These are phyloP conservation scores for Yamadazyma scolyti DNA, from an alignment of 805 yeast genomes.

Conservation along the genomic window DNA sequence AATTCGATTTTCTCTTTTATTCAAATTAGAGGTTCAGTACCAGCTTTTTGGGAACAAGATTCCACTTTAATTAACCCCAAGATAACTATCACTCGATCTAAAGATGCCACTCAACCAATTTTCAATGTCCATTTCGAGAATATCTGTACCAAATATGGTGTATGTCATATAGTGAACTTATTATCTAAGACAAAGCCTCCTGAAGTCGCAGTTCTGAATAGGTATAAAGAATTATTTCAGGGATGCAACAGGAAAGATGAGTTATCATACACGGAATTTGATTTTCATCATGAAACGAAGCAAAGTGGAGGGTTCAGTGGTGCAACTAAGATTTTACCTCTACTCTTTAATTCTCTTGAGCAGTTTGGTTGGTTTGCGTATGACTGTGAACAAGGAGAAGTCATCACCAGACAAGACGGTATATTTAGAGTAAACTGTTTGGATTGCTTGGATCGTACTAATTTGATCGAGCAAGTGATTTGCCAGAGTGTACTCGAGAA, in stretches of 20 bases:
- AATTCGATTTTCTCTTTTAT: slow-evolving; percentile 66
- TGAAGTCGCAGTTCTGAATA: slow-evolving; percentile 67
- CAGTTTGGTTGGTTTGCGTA: slow-evolving; percentile 81
- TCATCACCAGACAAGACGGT: slow-evolving; percentile 78
- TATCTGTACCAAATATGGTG: slow-evolving; percentile 73
- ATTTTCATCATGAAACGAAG: slow-evolving; percentile 91
- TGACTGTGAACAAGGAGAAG: slow-evolving; percentile 53
- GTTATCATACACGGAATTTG: slow-evolving; percentile 71
- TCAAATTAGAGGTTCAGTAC: slow-evolving; percentile 94
- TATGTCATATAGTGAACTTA: slow-evolving; percentile 84
- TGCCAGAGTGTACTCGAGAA: slow-evolving; percentile 65
- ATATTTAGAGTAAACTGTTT: slow-evolving; percentile 90
- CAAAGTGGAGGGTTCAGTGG: slow-evolving; percentile 79
- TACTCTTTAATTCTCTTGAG: slow-evolving; percentile 61
- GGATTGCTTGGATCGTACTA: slow-evolving; percentile 90
- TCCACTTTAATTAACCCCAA: slow-evolving; percentile 88
- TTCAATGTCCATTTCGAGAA: slow-evolving; percentile 77
- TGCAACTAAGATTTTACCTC: slow-evolving; percentile 65
- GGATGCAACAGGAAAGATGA: slow-evolving; percentile 33
- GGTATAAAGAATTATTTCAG: slow-evolving; percentile 60
- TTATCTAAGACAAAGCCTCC: slow-evolving; percentile 70
- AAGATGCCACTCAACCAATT: slow-evolving; percentile 89
- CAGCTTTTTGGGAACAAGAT: slow-evolving; percentile 98
- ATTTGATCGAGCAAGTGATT: slow-evolving; percentile 80
- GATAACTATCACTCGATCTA: slow-evolving; percentile 80